Evolutionary conservation across 208 protist species (phyloP).

Genomic region (Trypanosoma congolense): DNA sequence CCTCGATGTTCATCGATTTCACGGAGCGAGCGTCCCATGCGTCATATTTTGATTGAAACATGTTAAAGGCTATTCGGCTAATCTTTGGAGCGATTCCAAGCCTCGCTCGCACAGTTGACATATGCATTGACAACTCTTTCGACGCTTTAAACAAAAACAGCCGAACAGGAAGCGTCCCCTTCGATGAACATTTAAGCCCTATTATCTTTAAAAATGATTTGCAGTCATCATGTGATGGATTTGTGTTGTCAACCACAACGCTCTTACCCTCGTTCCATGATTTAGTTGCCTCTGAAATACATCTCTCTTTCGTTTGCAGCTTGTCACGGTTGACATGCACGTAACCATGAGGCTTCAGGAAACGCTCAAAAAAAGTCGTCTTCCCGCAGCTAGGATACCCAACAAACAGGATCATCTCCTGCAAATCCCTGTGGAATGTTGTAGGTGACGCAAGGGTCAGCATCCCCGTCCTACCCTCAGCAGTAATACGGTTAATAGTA

Average conservation of each 20-base stretch:
- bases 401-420: constrained; percentile 86
- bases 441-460: constrained; percentile 4
- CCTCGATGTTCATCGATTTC: constrained; percentile 30
- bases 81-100: constrained; percentile 34
- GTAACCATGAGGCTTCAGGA: constrained; percentile 82
- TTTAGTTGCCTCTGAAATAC: constrained; percentile 34
- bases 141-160: constrained; percentile 66
- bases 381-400: constrained; percentile 88
- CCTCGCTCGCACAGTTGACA: constrained; percentile 61
- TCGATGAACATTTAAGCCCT: not conserved
- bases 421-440: constrained; percentile 15
- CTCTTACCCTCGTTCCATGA: constrained; percentile 50
- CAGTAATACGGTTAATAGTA: constrained; percentile 19
- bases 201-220: constrained; percentile 58
- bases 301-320: constrained; percentile 67
- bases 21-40: constrained; percentile 27
- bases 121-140: constrained; percentile 60
- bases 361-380: constrained; percentile 79
- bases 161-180: constrained; percentile 31
- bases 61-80: constrained; percentile 49
- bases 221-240: constrained; percentile 49
- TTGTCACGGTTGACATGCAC: constrained; percentile 71
- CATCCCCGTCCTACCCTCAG: constrained; percentile 7
- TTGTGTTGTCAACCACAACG: constrained; percentile 92
- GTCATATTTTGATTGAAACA: constrained; percentile 45